Evolutionary conservation across 306 rosid genomes (phyloP).

Genomic region (Sechiopsis laciniata): DNA sequence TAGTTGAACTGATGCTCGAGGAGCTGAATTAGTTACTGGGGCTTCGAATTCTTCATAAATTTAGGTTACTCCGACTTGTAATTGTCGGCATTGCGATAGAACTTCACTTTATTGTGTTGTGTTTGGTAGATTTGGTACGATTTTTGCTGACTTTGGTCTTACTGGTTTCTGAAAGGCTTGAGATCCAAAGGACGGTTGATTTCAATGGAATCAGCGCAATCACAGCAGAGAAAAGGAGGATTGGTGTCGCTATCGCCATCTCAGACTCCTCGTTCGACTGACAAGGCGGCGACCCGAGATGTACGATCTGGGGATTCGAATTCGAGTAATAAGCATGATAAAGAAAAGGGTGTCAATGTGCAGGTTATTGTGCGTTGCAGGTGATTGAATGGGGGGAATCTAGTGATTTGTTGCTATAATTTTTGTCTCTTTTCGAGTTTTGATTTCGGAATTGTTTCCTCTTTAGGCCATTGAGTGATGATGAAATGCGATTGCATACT

Average conservation of each 20-base stretch:
- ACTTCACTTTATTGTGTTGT: neutral
- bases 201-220: constrained; percentile 53
- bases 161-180: constrained; percentile 21
- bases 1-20: neutral
- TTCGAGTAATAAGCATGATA: constrained; percentile 65
- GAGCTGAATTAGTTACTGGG: constrained; percentile 5
- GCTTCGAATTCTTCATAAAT: neutral
- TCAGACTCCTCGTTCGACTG: constrained; percentile 86
- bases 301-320: constrained; percentile 95
- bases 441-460: constrained; percentile 25
- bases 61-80: constrained; percentile 1
- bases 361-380: constrained; percentile 97
- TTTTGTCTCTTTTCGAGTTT: constrained; percentile 9
- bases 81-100: neutral
- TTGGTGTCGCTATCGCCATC: constrained; percentile 83
- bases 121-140: neutral
- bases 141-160: neutral
- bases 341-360: constrained; percentile 94
- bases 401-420: constrained; percentile 11
- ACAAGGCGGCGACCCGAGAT: constrained; percentile 66
- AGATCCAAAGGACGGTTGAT: constrained; percentile 25
- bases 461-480: constrained; percentile 89
- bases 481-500: constrained; percentile 71
- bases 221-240: constrained; percentile 72
- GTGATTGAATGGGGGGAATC: constrained; percentile 42